Percentiles rank a stretch among this genome's conserved stretches.
phyloP scores from a whole-genome alignment of 2,329 filamentous ascomycete genomes.

The Colletotrichum simmondsii region DNA sequence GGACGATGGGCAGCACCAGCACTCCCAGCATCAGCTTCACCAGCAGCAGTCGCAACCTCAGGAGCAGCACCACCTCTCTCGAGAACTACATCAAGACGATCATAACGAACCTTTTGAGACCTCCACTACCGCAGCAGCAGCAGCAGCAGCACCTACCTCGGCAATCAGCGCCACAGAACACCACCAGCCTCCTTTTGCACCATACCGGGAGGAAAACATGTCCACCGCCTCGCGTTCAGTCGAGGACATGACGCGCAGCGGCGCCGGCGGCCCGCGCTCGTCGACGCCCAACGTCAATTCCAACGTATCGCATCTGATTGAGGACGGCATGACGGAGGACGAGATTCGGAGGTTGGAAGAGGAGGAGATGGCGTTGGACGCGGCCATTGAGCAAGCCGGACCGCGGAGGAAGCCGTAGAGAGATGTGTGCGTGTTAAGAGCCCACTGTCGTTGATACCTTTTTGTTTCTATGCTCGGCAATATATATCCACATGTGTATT shows the following conservation, averaged over 20 bases:
- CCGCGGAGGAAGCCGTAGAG: constrained; percentile 17
- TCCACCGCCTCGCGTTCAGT: constrained; percentile 11
- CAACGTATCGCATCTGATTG: constrained; percentile 63
- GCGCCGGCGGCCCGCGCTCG: constrained; percentile 15
- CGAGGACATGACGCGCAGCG: constrained; percentile 14
- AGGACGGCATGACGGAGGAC: constrained; percentile 70
- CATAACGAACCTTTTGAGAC: background rate
- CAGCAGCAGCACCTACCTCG: background rate
- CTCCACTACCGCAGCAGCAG: background rate
- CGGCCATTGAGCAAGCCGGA: constrained; percentile 61
- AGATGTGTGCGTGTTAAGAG: background rate
- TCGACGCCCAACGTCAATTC: constrained; percentile 40
- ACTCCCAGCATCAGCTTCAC: constrained; percentile 2
- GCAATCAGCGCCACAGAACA: constrained; percentile 5
- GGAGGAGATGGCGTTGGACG: constrained; percentile 67
- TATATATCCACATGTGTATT: background rate
- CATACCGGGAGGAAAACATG: constrained; percentile 16
- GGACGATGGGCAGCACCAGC: constrained; percentile 48
- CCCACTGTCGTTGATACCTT: background rate
- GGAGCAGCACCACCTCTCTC: constrained; percentile 11
- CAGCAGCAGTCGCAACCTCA: constrained; percentile 29
- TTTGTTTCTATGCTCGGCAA: background rate
- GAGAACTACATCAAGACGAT: background rate
- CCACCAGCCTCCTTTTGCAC: constrained; percentile 4
- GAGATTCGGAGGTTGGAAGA: constrained; percentile 67